phyloP scores from a whole-genome alignment of 768 basidiomycete species.

The Boletus pseudopeckii region DNA sequence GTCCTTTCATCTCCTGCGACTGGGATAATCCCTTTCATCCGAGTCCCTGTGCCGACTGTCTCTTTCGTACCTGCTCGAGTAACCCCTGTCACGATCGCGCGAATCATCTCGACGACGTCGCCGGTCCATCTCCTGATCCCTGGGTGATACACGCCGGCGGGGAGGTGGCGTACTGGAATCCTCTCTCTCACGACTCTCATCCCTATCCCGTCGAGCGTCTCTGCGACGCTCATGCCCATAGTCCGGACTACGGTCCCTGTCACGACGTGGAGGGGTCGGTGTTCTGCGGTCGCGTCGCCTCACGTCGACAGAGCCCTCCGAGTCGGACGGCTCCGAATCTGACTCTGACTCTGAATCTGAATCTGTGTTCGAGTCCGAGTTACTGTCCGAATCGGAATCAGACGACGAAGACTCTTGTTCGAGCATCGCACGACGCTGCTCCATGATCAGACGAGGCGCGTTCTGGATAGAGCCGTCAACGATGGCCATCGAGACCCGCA shows the following conservation, averaged over 20 bases:
- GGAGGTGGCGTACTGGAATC: constrained; percentile 33
- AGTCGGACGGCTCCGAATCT: constrained; percentile 36
- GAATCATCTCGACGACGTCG: constrained; percentile 27
- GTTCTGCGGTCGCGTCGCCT: constrained; percentile 28
- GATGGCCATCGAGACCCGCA: not conserved
- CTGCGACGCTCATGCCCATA: constrained; percentile 18
- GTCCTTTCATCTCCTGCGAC: constrained; percentile 21
- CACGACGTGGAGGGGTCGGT: constrained; percentile 32
- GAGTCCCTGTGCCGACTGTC: constrained; percentile 24
- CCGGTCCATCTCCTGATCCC: constrained; percentile 23
- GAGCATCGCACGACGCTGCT: constrained; percentile 85
- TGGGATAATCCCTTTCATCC: constrained; percentile 20
- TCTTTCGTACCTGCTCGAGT: constrained; percentile 16
- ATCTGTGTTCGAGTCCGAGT: constrained; percentile 31
- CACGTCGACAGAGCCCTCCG: constrained; percentile 35
- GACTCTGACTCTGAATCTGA: constrained; percentile 42
- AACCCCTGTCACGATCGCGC: constrained; percentile 20
- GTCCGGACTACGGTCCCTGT: constrained; percentile 23
- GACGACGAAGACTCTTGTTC: constrained; percentile 59
- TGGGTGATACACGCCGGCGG: constrained; percentile 20
- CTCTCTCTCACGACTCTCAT: constrained; percentile 25
- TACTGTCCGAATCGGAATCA: constrained; percentile 34
- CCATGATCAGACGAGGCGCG: constrained; percentile 89
- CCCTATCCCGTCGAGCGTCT: constrained; percentile 9
- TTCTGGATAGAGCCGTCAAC: constrained; percentile 50